Evolutionary conservation across 148 eudicot genomes (phyloP).

Genomic region (Fagopyrum tataricum): DNA sequence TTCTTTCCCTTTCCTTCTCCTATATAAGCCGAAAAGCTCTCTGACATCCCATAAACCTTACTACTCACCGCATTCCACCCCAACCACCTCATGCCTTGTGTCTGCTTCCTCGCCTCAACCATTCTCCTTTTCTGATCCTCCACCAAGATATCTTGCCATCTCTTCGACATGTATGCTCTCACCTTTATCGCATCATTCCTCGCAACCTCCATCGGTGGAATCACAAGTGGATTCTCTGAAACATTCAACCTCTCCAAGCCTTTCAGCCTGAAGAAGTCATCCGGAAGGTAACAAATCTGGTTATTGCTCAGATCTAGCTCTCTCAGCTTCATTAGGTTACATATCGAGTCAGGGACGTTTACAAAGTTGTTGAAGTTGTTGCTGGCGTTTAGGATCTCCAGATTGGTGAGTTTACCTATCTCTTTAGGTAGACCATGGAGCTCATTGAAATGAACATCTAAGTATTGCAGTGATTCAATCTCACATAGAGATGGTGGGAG

Average conservation of each 20-base stretch:
- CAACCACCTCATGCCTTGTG: slow-evolving; percentile 43
- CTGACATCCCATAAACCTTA: slow-evolving; percentile 8
- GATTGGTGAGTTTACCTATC: slow-evolving; percentile 63
- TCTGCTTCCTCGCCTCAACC: slow-evolving; percentile 31
- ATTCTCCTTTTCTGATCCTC: slow-evolving; percentile 62
- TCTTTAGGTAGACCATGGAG: slow-evolving; percentile 66
- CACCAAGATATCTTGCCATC: slow-evolving; percentile 49
- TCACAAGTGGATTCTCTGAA: slow-evolving; percentile 69
- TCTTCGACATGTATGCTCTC: slow-evolving; percentile 63
- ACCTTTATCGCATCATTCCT: slow-evolving; percentile 60
- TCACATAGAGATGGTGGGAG: slow-evolving; percentile 88
- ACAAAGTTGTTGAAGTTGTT: slow-evolving; percentile 83
- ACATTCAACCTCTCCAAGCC: slow-evolving; percentile 59
- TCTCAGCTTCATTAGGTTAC: slow-evolving; percentile 55
- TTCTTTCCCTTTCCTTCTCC: background rate
- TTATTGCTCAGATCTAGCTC: slow-evolving; percentile 89
- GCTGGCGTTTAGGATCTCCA: slow-evolving; percentile 54
- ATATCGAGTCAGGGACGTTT: slow-evolving; percentile 64
- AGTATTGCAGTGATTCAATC: slow-evolving; percentile 53
- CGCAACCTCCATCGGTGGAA: slow-evolving; percentile 69
- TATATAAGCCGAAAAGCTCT: slow-evolving; percentile 1
- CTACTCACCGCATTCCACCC: slow-evolving; percentile 22
- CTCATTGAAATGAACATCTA: slow-evolving; percentile 86
- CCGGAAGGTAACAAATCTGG: slow-evolving; percentile 75
- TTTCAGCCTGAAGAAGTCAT: slow-evolving; percentile 64